A percentile compares a stretch with the other conserved stretches of the same genome.
phyloP scores from a whole-genome alignment of 192 early-diverging fungal species.

The Entrophospora sp. region DNA sequence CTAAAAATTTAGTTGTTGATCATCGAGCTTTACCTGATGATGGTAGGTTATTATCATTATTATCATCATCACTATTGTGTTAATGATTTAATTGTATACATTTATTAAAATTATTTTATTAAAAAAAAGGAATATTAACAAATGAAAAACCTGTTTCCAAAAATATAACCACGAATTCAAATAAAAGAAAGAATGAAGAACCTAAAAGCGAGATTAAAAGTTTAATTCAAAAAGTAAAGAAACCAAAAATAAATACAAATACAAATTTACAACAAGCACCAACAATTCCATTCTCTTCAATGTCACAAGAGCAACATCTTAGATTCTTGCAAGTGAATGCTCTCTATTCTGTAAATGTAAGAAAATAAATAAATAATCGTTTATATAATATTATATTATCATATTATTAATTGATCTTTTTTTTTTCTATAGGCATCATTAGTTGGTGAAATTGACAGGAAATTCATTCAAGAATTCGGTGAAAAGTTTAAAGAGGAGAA shows the following conservation, averaged over 20 bases:
- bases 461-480: neutral
- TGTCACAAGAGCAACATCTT: neutral
- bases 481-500: neutral
- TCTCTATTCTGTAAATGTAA: neutral
- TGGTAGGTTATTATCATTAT: too few species aligned
- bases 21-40: too few species aligned
- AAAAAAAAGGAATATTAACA: too few species aligned
- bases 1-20: too few species aligned
- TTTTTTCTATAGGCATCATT: neutral
- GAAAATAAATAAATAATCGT: neutral
- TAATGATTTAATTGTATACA: too few species aligned
- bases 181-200: too few species aligned
- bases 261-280: neutral
- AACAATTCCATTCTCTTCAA: neutral
- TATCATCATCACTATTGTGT: too few species aligned
- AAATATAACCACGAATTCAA: too few species aligned
- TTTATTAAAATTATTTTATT: too few species aligned
- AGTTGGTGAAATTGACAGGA: neutral
- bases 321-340: neutral
- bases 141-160: too few species aligned
- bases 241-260: neutral
- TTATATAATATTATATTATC: neutral
- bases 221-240: neutral
- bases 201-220: too few species aligned
- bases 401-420: neutral